These are phyloP conservation scores for Colletotrichum lupini DNA, from an alignment of 2,329 filamentous ascomycete species.

Conservation along the genomic window DNA sequence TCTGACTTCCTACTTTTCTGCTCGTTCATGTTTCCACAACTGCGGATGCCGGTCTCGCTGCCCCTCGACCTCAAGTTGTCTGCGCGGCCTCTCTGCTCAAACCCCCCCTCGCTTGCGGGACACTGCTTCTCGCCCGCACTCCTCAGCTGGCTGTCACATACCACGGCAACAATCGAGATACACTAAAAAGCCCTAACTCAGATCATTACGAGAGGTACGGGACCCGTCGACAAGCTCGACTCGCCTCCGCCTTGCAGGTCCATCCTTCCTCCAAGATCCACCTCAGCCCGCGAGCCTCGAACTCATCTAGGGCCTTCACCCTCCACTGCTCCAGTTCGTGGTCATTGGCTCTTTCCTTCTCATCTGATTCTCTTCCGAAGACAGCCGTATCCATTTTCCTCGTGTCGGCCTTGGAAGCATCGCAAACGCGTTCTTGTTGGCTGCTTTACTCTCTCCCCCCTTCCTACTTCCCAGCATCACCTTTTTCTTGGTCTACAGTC, in stretches of 20 bases:
- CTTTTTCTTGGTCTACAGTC: constrained; percentile 14
- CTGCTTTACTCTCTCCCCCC: constrained; percentile 4
- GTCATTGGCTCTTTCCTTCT: constrained; percentile 28
- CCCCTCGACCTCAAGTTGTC: constrained; percentile 35
- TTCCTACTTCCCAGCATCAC: constrained; percentile 17
- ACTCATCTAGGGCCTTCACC: constrained; percentile 34
- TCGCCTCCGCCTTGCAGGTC: constrained; percentile 25
- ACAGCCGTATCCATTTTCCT: constrained; percentile 14
- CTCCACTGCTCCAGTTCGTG: constrained; percentile 11
- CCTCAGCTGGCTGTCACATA: constrained; percentile 29
- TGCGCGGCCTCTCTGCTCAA: constrained; percentile 21
- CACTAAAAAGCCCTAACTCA: constrained; percentile 30
- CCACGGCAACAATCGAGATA: constrained; percentile 33
- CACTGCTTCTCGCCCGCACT: constrained; percentile 20
- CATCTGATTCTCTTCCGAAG: constrained; percentile 15
- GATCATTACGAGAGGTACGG: constrained; percentile 30
- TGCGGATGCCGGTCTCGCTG: constrained; percentile 35
- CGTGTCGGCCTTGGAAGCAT: constrained; percentile 13
- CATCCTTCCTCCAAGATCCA: constrained; percentile 32
- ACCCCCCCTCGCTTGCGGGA: constrained; percentile 30
- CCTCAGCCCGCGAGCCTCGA: constrained; percentile 31
- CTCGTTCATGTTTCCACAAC: constrained; percentile 28
- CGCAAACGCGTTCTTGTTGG: constrained; percentile 21
- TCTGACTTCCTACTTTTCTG: constrained; percentile 13
- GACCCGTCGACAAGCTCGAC: constrained; percentile 29